Base-by-base conservation (phyloP, 257 asterid genomes). In the Solanum megistacrolobum region DNA sequence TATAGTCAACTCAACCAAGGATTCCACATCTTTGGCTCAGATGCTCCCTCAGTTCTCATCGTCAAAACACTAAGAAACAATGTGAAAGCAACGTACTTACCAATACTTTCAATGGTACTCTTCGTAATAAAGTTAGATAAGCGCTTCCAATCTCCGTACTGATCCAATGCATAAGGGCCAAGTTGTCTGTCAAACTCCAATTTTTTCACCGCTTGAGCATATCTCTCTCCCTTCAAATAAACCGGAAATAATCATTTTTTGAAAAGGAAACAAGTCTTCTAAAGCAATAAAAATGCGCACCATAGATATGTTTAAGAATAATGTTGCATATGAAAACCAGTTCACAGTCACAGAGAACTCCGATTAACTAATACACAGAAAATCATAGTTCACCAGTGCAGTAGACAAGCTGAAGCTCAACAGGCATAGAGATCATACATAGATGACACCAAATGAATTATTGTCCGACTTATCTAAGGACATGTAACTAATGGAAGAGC, bases 111-210 rank as follows among this genome's bases (percentile, higher is more conserved):
- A 90, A 95, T 86, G 32, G 94, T 91, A 86, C 90, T 93, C 93
- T 88, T 95, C 52, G 96, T 91, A 73, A 97, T 93, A 88, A 91
- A 97, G 90, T 93, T 95, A 87, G 98, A 95, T 90, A 97, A 91
- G 86, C 87, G 93, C 84, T 91, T 97, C 99, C 99, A 97, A 82
- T 92, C 96, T 84, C 93, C 95, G 83, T 93, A 94, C 85, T 89
- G 94, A 62, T 92, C 91, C 89, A 94, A 90, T 88, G 92, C 55
- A 89, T 97, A 96, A 86, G 99, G 98, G 87, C 99, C 99, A 88
- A 97, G 96, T 35, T 96, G 93, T 86, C 87, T 91, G 89, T 95
- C 99, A 88, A 97, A 97, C 89, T 97, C 99, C 93, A 97, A 79
- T 84, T 93, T 92, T 90, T 90, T 94, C 91, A 96, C 99, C 12